Conservation (phyloP, 2,329 filamentous ascomycete genomes). For the Diaporthe destruens region DNA sequence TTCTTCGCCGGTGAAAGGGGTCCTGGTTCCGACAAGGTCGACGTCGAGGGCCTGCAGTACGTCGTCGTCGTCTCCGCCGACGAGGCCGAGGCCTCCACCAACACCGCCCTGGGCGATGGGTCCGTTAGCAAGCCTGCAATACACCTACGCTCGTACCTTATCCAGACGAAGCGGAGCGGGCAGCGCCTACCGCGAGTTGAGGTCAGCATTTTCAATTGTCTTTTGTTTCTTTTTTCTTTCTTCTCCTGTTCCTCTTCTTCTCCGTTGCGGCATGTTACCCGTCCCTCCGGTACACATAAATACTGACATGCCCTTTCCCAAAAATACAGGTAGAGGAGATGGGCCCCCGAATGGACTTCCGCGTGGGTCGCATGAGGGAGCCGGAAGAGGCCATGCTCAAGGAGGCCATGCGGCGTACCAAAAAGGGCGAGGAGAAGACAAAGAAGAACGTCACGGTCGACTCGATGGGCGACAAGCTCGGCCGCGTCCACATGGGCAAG, state of each 20-base stretch:
- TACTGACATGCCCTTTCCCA: background rate
- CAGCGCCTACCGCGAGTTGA: constrained; percentile 91
- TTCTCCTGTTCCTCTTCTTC: no score
- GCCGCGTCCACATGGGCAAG: constrained; percentile 89
- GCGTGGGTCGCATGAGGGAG: constrained; percentile 83
- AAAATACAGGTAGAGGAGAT: constrained; percentile 80
- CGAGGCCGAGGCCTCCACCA: constrained; percentile 61
- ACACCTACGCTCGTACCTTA: constrained; percentile 84
- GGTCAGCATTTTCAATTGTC: constrained; percentile 36
- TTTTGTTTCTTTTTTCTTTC: no score
- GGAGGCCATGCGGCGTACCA: constrained; percentile 89
- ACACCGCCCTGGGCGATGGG: constrained; percentile 54
- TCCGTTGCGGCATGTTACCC: background rate
- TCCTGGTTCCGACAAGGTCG: constrained; percentile 80
- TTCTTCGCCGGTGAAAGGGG: constrained; percentile 87
- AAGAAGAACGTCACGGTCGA: constrained; percentile 99
- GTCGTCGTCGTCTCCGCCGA: constrained; percentile 85
- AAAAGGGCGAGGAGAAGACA: constrained; percentile 78
- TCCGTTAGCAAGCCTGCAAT: constrained; percentile 64
- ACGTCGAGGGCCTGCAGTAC: constrained; percentile 95
- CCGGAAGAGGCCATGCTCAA: constrained; percentile 85
- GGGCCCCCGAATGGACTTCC: constrained; percentile 93
- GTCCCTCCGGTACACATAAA: background rate
- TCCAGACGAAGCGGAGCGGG: constrained; percentile 87
- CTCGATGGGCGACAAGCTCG: constrained; percentile 94